Evolutionary conservation across 2,329 filamentous ascomycete genomes (phyloP).

Genomic region (Podosphaera fusca): DNA sequence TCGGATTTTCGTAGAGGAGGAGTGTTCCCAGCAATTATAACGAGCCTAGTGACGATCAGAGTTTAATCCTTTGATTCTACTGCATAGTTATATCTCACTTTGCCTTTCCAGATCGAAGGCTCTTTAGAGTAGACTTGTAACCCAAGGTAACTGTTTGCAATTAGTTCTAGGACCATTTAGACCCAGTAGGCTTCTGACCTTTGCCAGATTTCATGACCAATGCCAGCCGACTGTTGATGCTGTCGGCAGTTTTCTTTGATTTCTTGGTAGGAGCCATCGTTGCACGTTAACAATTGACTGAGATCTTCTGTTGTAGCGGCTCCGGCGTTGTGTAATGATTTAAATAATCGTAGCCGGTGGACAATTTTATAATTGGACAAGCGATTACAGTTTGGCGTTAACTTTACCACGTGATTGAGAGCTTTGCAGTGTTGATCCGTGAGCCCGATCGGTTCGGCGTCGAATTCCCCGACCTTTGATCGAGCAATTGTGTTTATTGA

Average conservation of each 20-base stretch:
- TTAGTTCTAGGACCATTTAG: slow-evolving; percentile 2
- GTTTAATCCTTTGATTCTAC: not conserved
- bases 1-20: slow-evolving; percentile 94
- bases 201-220: slow-evolving; percentile 45
- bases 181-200: slow-evolving; percentile 16
- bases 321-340: not conserved
- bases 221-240: slow-evolving; percentile 39
- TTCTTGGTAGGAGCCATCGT: slow-evolving; percentile 32
- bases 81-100: slow-evolving; percentile 28
- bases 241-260: slow-evolving; percentile 69
- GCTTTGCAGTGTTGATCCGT: no score
- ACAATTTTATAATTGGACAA: no score
- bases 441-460: no score
- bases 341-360: no score
- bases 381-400: no score
- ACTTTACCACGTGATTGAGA: no score
- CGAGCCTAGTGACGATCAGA: slow-evolving; percentile 27
- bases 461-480: no score
- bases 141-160: slow-evolving; percentile 48
- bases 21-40: slow-evolving; percentile 89
- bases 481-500: no score
- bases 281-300: slow-evolving; percentile 18
- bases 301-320: not conserved
- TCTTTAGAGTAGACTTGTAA: slow-evolving; percentile 79
- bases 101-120: slow-evolving; percentile 83